Conservation (phyloP, 2,329 filamentous ascomycete species). For the Fusarium subglutinans region DNA sequence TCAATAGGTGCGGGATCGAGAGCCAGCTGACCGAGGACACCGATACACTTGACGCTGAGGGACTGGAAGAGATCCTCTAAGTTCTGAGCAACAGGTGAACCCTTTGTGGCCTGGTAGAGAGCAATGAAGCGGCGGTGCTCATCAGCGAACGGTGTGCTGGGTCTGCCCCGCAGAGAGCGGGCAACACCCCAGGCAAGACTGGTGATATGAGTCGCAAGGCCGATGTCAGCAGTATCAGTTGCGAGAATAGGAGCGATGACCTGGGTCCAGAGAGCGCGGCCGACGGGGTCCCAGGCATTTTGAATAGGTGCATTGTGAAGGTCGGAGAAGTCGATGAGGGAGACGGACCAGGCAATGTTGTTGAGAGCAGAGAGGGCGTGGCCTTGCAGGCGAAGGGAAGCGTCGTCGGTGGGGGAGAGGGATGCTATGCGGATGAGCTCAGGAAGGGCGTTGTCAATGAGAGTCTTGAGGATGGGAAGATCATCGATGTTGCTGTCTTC, state of each 20-base stretch:
- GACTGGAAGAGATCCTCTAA: conserved; percentile 67
- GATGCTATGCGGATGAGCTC: conserved; percentile 59
- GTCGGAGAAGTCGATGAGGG: conserved; percentile 67
- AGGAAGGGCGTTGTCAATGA: conserved; percentile 49
- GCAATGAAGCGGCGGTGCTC: conserved; percentile 73
- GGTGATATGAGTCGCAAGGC: conserved; percentile 69
- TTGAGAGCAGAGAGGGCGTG: conserved; percentile 69
- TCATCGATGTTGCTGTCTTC: conserved; percentile 56
- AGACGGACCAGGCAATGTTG: conserved; percentile 74
- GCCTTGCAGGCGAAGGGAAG: conserved; percentile 57
- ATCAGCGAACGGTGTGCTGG: conserved; percentile 58
- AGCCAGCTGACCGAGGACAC: conserved; percentile 71
- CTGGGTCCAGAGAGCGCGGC: conserved; percentile 66
- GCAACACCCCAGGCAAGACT: conserved; percentile 73
- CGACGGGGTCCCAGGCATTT: conserved; percentile 63
- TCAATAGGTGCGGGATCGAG: conserved; percentile 61
- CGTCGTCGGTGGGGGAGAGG: conserved; percentile 52
- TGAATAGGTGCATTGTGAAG: conserved; percentile 62
- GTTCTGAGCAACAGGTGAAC: conserved; percentile 39
- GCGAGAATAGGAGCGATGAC: conserved; percentile 66
- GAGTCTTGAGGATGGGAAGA: conserved; percentile 61
- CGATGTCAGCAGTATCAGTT: conserved; percentile 69
- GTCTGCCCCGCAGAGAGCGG: conserved; percentile 60
- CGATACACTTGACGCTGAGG: conserved; percentile 72
- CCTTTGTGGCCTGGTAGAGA: conserved; percentile 68